Evolutionary conservation across 192 early-diverging fungal genomes (phyloP), one percentile per base, ranked within the genome.

Genomic region (Coemansia javaensis): DNA sequence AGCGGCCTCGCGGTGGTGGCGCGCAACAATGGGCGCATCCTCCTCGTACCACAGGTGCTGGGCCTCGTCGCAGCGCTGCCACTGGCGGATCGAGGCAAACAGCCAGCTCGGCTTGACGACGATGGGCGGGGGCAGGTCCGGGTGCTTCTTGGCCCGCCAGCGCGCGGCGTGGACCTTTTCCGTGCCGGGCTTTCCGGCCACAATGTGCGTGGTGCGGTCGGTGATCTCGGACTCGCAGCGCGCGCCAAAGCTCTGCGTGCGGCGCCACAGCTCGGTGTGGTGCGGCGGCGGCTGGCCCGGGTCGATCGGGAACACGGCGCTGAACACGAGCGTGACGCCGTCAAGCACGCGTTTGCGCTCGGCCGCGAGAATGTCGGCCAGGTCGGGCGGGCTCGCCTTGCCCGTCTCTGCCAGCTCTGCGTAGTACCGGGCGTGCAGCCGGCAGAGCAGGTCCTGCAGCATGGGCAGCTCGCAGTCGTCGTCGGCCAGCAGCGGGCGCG

Each of bases 171-270:
- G 81, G 3, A 87, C 88, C 71, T 96, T 93, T 31, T 69, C 78
- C 0, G 90, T 89, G 9, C 85, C 81, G 9, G 59, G 72, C 82
- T 90, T 87, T 5, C 81, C 81, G 12, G 93, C 89, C 32, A 99
- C 82, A 8, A 99, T 75, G 58, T 99, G 96, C 0, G 96, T 97
- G 7, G 89, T 82, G 15, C 63, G 53, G 5, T 51, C 49, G 15
- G 63, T 74, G 13, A 94, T 37, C 7, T 89, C 80, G 0, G 55
- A 54, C 2, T 70, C 80, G 58, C 91, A 93, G 22, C 56, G 58
- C 0, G 92, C 96, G 4, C 96, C 96, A 79, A 94, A 97, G 14
- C 67, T 67, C 27, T 46, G 44, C 8, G 94, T 93, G 46, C 83
- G 75, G 23, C 71, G 78, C 91, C 93, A 94, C 30, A 91, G 71